Evolutionary conservation across 2,329 filamentous ascomycete genomes (phyloP).

Genomic region (Alternaria alternata): DNA sequence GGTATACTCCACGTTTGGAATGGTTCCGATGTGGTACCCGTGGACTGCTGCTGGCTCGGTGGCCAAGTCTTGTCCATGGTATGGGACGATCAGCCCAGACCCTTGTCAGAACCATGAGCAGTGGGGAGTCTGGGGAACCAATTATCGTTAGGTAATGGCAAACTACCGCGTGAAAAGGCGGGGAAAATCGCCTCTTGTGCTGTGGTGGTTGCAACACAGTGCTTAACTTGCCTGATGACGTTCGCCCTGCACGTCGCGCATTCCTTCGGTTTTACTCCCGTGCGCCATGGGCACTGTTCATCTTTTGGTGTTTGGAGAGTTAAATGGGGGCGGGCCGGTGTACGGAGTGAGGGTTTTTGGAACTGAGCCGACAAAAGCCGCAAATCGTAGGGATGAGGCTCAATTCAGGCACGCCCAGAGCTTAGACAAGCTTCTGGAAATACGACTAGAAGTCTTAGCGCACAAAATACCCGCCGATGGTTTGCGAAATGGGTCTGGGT

Average conservation of each 20-base stretch:
- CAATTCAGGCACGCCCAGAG: conserved; percentile 13
- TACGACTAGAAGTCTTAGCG: conserved; percentile 13
- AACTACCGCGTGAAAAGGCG: conserved; percentile 15
- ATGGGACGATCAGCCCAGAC: conserved; percentile 14
- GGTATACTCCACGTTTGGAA: not conserved
- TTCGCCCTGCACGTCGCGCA: conserved; percentile 9
- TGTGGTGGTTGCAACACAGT: conserved; percentile 10
- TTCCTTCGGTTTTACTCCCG: conserved; percentile 19
- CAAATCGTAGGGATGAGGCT: conserved; percentile 23
- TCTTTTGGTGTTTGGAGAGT: conserved; percentile 4
- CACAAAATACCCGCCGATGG: conserved; percentile 13
- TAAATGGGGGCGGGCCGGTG: conserved; percentile 11
- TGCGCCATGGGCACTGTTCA: conserved; percentile 19
- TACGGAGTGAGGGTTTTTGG: not conserved
- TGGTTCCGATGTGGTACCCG: not conserved
- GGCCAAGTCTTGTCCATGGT: conserved; percentile 8
- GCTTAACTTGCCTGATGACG: conserved; percentile 4
- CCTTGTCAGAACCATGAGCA: conserved; percentile 1
- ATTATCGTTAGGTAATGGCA: conserved; percentile 33
- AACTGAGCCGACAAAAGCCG: conserved; percentile 31
- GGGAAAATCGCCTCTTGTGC: conserved; percentile 18
- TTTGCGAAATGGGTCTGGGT: conserved; percentile 18
- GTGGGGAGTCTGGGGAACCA: conserved; percentile 31
- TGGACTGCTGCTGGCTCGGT: not conserved
- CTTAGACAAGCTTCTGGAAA: conserved; percentile 21